phyloP scores from a whole-genome alignment of 1,284 basidiomycete genomes.

The Ceratobasidium sp. region DNA sequence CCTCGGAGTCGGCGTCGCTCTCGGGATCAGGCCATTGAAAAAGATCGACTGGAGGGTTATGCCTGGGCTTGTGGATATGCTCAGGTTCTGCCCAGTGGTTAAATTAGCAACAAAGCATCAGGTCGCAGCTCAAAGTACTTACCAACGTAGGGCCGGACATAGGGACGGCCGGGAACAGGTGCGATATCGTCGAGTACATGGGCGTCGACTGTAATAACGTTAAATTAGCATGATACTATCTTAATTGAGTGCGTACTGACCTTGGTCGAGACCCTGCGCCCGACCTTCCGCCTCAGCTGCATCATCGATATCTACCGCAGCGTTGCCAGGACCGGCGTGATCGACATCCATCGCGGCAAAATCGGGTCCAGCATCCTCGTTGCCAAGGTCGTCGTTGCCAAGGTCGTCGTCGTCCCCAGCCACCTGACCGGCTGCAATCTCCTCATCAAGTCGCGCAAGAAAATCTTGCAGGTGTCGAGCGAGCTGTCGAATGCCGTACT shows the following conservation, averaged over 20 bases:
- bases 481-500: not conserved
- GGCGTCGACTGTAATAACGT: not conserved
- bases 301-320: not conserved
- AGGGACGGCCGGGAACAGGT: not conserved
- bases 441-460: not conserved
- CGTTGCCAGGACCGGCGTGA: too few relatives aligned
- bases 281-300: not conserved
- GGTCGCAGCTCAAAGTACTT: too few relatives aligned
- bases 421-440: not conserved
- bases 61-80: not conserved
- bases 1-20: not conserved
- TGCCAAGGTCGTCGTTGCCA: too few relatives aligned
- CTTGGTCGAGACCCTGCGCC: not conserved
- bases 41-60: not conserved
- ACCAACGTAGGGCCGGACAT: too few relatives aligned
- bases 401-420: too few relatives aligned
- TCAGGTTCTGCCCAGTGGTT: not conserved
- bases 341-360: too few relatives aligned
- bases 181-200: not conserved
- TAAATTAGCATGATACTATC: not conserved
- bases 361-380: too few relatives aligned
- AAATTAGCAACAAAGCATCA: not conserved
- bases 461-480: conserved; percentile 1
- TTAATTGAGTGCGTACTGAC: not conserved
- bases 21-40: conserved; percentile 1